These are phyloP conservation scores for Botryotinia globosa DNA, from an alignment of 2,329 filamentous ascomycete species.

Conservation along the genomic window DNA sequence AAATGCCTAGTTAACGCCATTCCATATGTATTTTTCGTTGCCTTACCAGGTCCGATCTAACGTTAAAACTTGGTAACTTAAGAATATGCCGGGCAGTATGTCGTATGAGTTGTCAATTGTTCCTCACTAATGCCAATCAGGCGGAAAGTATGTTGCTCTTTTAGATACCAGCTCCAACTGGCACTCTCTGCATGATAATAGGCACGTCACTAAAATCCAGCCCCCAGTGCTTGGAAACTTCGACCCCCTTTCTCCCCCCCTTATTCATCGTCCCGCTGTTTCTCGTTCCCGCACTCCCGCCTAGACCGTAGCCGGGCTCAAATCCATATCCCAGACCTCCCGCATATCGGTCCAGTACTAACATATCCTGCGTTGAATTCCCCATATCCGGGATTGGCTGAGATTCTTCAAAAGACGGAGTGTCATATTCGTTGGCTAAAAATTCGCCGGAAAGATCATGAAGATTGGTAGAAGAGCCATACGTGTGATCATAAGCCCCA, in stretches of 20 bases:
- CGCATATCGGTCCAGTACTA: slow-evolving; percentile 31
- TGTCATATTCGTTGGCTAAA: slow-evolving; percentile 22
- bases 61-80: background rate
- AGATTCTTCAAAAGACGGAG: slow-evolving; percentile 20
- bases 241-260: slow-evolving; percentile 23
- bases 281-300: slow-evolving; percentile 26
- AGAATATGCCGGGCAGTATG: background rate
- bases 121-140: background rate
- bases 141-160: background rate
- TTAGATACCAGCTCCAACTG: slow-evolving; percentile 6
- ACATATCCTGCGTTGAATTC: slow-evolving; percentile 30
- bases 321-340: slow-evolving; percentile 30
- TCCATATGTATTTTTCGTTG: slow-evolving; percentile 11
- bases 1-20: background rate
- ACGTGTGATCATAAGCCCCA: slow-evolving; percentile 30
- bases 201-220: slow-evolving; percentile 33
- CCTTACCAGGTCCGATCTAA: slow-evolving; percentile 8
- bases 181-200: slow-evolving; percentile 27
- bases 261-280: slow-evolving; percentile 19
- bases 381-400: slow-evolving; percentile 19
- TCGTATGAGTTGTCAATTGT: background rate
- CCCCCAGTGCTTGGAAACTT: slow-evolving; percentile 24
- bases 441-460: background rate
- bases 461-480: slow-evolving; percentile 23
- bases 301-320: slow-evolving; percentile 26